phyloP scores from a whole-genome alignment of 768 basidiomycete species.

The Serendipita sp. region DNA sequence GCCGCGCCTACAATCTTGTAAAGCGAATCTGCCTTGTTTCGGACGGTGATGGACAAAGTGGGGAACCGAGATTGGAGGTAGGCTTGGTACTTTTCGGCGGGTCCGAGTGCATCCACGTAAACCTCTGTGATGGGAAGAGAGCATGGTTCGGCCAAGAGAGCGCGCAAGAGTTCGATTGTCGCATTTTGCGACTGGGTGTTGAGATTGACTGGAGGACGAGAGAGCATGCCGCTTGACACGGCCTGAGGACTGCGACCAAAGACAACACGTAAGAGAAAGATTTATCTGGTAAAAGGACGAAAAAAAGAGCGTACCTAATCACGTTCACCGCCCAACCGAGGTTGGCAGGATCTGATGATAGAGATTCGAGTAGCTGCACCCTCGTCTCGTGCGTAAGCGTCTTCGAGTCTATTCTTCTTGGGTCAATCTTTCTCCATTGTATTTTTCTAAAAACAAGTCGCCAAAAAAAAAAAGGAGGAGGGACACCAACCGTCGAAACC shows the following conservation, averaged over 20 bases:
- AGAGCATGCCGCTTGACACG: constrained; percentile 85
- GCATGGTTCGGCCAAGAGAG: constrained; percentile 43
- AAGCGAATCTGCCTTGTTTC: constrained; percentile 84
- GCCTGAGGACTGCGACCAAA: constrained; percentile 57
- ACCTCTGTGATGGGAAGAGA: constrained; percentile 32
- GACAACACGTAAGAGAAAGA: constrained; percentile 11
- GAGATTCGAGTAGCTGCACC: constrained; percentile 42
- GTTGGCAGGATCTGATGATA: constrained; percentile 54
- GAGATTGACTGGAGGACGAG: constrained; percentile 66
- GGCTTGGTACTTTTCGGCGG: constrained; percentile 67
- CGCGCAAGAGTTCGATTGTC: constrained; percentile 74
- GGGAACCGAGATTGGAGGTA: constrained; percentile 73
- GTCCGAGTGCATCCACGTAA: constrained; percentile 90
- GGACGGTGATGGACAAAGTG: constrained; percentile 73
- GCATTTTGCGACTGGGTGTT: constrained; percentile 82
- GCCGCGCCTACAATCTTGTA: constrained; percentile 97
- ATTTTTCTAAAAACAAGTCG: background rate
- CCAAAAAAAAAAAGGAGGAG: background rate
- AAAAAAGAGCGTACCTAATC: constrained; percentile 32
- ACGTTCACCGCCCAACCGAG: constrained; percentile 75
- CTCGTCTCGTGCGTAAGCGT: constrained; percentile 61
- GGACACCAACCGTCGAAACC: constrained; percentile 71
- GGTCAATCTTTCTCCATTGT: background rate
- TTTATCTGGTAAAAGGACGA: background rate
- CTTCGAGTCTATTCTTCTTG: constrained; percentile 95